These are phyloP conservation scores for Tricholoma terreum DNA, from an alignment of 768 basidiomycete species.

Conservation along the genomic window DNA sequence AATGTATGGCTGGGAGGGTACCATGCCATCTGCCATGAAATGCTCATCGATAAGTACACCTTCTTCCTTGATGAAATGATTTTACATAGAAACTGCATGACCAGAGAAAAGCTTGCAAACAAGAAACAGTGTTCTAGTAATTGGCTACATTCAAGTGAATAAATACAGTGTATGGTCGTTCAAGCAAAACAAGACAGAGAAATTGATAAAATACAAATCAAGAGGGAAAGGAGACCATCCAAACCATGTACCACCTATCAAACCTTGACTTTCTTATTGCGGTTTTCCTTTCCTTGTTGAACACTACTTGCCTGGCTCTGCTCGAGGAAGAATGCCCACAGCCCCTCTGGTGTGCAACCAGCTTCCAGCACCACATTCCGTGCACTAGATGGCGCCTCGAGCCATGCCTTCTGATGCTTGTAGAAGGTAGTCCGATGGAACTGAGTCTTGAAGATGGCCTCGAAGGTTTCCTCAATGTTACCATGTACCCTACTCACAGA, in stretches of 20 bases:
- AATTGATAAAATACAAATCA: too few species aligned
- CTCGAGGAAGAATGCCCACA: neutral
- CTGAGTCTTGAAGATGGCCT: neutral
- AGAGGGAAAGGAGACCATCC: neutral
- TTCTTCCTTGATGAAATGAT: constrained; percentile 32
- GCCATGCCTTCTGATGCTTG: neutral
- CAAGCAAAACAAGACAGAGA: too few species aligned
- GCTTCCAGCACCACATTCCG: too few species aligned
- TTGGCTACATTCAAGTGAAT: neutral
- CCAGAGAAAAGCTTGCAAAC: neutral
- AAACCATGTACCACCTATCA: too few species aligned
- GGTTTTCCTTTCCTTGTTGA: neutral
- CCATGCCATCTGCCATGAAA: constrained; percentile 32
- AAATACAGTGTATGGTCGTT: neutral
- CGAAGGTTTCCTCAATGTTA: neutral
- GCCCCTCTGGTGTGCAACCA: neutral
- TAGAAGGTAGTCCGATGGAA: neutral
- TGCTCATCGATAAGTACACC: constrained; percentile 26
- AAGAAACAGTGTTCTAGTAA: neutral
- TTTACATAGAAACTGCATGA: neutral
- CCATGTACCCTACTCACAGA: neutral
- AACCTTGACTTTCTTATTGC: neutral
- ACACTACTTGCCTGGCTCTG: too few species aligned
- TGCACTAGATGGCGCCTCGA: neutral
- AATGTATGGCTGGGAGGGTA: constrained; percentile 44